Percentiles rank a stretch among this genome's conserved stretches.
These are phyloP conservation scores for Quercus engelmannii DNA, from an alignment of 306 rosid genomes.

Conservation along the genomic window DNA sequence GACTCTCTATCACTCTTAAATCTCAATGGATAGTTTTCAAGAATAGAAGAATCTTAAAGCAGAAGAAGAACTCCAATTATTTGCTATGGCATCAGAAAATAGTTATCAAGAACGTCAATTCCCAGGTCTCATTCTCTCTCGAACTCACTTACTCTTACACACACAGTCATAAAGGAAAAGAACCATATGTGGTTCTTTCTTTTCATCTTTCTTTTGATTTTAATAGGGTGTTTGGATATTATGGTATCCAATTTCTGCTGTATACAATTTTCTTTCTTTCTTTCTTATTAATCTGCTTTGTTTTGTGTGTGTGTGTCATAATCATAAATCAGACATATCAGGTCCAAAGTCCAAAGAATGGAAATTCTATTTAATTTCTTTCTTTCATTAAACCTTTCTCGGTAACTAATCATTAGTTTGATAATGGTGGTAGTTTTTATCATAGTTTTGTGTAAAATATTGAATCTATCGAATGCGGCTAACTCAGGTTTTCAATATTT, in stretches of 20 bases:
- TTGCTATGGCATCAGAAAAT: not conserved
- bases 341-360: too few relatives aligned
- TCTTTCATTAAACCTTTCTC: not conserved
- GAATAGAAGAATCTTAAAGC: not conserved
- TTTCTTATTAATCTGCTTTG: too few relatives aligned
- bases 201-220: not conserved
- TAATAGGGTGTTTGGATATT: not conserved
- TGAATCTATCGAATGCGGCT: too few relatives aligned
- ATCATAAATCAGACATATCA: too few relatives aligned
- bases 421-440: too few relatives aligned
- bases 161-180: not conserved
- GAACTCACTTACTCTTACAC: too few relatives aligned
- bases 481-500: too few relatives aligned
- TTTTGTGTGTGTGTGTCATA: too few relatives aligned
- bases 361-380: too few relatives aligned
- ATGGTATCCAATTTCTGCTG: too few relatives aligned
- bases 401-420: not conserved
- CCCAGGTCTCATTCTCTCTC: slow-evolving; percentile 7
- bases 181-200: not conserved
- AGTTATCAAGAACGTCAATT: slow-evolving; percentile 6
- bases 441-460: too few relatives aligned
- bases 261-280: too few relatives aligned
- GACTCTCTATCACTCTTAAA: not conserved
- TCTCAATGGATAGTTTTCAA: not conserved
- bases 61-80: not conserved